phyloP scores from a whole-genome alignment of 2,329 filamentous ascomycete genomes.

The Neonectria magnoliae region DNA sequence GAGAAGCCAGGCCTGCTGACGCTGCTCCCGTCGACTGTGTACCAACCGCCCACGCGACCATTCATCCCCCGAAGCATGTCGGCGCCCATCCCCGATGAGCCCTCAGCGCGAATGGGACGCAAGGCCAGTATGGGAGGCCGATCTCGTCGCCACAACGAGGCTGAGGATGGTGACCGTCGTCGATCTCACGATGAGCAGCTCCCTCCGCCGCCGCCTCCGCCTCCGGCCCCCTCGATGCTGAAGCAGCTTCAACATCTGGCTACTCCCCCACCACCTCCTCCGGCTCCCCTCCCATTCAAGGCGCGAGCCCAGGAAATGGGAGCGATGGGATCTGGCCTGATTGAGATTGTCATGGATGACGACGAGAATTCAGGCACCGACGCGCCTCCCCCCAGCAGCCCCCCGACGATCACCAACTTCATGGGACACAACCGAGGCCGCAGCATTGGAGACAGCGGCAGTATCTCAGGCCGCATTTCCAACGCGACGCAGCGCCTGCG shows the following conservation, averaged over 20 bases:
- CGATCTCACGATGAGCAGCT: constrained; percentile 62
- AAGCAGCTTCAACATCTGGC: constrained; percentile 72
- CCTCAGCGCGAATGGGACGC: constrained; percentile 43
- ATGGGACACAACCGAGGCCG: constrained; percentile 65
- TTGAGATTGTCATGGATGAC: constrained; percentile 74
- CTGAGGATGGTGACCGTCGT: constrained; percentile 52
- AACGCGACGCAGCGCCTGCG: constrained; percentile 70
- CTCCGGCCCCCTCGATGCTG: constrained; percentile 64
- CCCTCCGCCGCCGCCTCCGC: constrained; percentile 61
- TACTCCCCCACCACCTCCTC: constrained; percentile 69
- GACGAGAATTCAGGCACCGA: constrained; percentile 52
- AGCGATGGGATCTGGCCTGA: constrained; percentile 63
- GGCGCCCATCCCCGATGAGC: constrained; percentile 59
- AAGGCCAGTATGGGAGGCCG: constrained; percentile 50
- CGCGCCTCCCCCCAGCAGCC: constrained; percentile 38
- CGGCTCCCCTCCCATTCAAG: constrained; percentile 63
- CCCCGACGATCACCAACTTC: constrained; percentile 49
- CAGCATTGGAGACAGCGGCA: constrained; percentile 62
- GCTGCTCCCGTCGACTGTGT: constrained; percentile 68
- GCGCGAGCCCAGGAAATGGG: constrained; percentile 55
- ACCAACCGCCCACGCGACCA: constrained; percentile 62
- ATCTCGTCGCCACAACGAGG: constrained; percentile 61
- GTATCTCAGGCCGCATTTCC: constrained; percentile 63
- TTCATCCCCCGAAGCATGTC: constrained; percentile 70
- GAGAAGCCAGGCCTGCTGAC: constrained; percentile 51